Evolutionary conservation across 129 eudicot genomes (phyloP).

Genomic region (Cynara cardunculus): DNA sequence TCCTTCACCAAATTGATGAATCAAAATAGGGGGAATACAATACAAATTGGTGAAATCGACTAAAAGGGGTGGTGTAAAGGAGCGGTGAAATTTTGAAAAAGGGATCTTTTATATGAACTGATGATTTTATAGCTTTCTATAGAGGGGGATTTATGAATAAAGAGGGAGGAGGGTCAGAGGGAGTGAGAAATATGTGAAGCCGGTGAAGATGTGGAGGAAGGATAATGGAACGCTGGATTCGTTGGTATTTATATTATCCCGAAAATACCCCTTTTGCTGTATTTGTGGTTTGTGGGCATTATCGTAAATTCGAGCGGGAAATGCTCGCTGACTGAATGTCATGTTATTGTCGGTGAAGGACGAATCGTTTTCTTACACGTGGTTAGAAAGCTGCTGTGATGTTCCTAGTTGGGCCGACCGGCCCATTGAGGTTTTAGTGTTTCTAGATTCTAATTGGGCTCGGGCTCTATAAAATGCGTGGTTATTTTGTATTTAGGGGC

Average conservation of each 20-base stretch:
- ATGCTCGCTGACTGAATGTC: not conserved
- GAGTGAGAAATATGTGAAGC: slow-evolving; percentile 19
- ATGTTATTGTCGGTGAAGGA: slow-evolving; percentile 7
- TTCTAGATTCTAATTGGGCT: too few species aligned
- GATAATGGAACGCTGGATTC: slow-evolving; percentile 13
- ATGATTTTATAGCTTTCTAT: slow-evolving; percentile 26
- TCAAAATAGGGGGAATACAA: not conserved
- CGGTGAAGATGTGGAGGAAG: slow-evolving; percentile 21
- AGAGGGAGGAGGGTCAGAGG: slow-evolving; percentile 5
- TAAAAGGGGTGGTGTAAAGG: slow-evolving; percentile 4
- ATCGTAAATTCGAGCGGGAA: not conserved
- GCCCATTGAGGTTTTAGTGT: not conserved
- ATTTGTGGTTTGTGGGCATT: not conserved
- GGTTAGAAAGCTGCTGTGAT: not conserved
- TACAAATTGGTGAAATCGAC: not conserved
- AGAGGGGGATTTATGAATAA: slow-evolving; percentile 21
- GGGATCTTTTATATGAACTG: slow-evolving; percentile 25
- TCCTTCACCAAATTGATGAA: not conserved
- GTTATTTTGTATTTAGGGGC: too few species aligned
- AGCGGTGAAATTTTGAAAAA: slow-evolving; percentile 25
- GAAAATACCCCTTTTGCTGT: slow-evolving; percentile 18
- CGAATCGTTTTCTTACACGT: slow-evolving; percentile 7
- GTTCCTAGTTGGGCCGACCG: not conserved
- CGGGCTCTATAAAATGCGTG: too few species aligned
- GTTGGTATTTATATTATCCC: slow-evolving; percentile 8